Evolutionary conservation across 1,284 basidiomycete species (phyloP).

Genomic region (Cryptococcus sp.): DNA sequence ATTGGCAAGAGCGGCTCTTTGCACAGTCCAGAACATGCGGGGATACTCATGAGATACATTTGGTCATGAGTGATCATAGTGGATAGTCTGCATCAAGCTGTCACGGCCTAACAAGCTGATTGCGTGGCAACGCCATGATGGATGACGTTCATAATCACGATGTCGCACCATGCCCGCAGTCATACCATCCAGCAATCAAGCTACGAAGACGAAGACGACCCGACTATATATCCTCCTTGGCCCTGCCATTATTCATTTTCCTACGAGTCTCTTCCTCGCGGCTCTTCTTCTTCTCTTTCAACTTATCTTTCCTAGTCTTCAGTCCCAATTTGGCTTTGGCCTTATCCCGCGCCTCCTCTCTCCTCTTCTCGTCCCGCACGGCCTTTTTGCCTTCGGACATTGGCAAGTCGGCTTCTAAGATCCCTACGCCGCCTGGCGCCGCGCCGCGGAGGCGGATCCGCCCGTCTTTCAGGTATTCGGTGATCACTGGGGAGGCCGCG

Average conservation of each 20-base stretch:
- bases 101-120: too few species aligned
- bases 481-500: slow-evolving; percentile 55
- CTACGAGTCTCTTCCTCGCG: slow-evolving; percentile 11
- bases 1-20: neutral
- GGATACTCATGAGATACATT: too few species aligned
- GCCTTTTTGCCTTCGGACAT: slow-evolving; percentile 34
- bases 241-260: too few species aligned
- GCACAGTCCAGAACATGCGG: too few species aligned
- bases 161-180: too few species aligned
- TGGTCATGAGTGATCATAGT: too few species aligned
- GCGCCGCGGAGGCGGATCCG: slow-evolving; percentile 53
- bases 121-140: too few species aligned
- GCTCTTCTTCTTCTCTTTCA: slow-evolving; percentile 24
- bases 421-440: slow-evolving; percentile 48
- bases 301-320: slow-evolving; percentile 24
- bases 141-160: too few species aligned
- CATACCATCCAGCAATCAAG: too few species aligned
- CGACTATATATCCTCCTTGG: too few species aligned
- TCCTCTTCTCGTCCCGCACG: slow-evolving; percentile 32
- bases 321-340: slow-evolving; percentile 43
- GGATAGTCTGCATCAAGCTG: too few species aligned
- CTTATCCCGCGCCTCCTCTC: slow-evolving; percentile 40
- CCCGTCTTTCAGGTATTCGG: slow-evolving; percentile 52
- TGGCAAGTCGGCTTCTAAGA: slow-evolving; percentile 45
- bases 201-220: too few species aligned